These are phyloP conservation scores for Venustampulla echinocandica DNA, from an alignment of 495 filamentous ascomycete genomes.

Conservation along the genomic window DNA sequence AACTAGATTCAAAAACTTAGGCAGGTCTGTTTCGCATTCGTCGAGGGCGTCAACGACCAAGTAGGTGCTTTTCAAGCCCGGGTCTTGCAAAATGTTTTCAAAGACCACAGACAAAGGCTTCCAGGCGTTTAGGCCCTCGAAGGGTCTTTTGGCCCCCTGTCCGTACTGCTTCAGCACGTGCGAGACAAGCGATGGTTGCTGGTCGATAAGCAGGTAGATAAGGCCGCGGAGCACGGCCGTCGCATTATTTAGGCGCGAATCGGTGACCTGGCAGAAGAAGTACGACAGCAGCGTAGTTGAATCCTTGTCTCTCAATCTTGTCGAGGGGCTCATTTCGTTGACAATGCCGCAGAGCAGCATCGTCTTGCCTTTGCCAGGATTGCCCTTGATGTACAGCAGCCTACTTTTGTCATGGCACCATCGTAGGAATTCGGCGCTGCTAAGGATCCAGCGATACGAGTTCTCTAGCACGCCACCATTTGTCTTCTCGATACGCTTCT, in stretches of 20 bases:
- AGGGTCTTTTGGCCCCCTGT: slow-evolving; percentile 19
- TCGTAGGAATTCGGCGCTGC: slow-evolving; percentile 25
- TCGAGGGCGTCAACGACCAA: slow-evolving; percentile 40
- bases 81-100: slow-evolving; percentile 24
- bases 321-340: neutral
- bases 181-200: slow-evolving; percentile 7
- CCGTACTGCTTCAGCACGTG: slow-evolving; percentile 15
- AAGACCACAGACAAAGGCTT: slow-evolving; percentile 24
- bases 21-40: slow-evolving; percentile 27
- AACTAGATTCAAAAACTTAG: slow-evolving; percentile 9
- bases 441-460: slow-evolving; percentile 33
- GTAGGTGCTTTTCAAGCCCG: slow-evolving; percentile 11
- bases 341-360: slow-evolving; percentile 25
- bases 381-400: too few relatives aligned
- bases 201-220: slow-evolving; percentile 27
- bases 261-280: slow-evolving; percentile 37
- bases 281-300: slow-evolving; percentile 22
- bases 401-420: slow-evolving; percentile 24
- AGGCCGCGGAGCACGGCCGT: slow-evolving; percentile 27
- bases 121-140: slow-evolving; percentile 25
- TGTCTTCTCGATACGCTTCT: slow-evolving; percentile 17
- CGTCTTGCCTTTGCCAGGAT: slow-evolving; percentile 32
- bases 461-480: slow-evolving; percentile 28
- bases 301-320: neutral
- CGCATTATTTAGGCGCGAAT: slow-evolving; percentile 24